Base-by-base conservation (phyloP, 345 rosid species). In the Hirschfeldia incana region DNA sequence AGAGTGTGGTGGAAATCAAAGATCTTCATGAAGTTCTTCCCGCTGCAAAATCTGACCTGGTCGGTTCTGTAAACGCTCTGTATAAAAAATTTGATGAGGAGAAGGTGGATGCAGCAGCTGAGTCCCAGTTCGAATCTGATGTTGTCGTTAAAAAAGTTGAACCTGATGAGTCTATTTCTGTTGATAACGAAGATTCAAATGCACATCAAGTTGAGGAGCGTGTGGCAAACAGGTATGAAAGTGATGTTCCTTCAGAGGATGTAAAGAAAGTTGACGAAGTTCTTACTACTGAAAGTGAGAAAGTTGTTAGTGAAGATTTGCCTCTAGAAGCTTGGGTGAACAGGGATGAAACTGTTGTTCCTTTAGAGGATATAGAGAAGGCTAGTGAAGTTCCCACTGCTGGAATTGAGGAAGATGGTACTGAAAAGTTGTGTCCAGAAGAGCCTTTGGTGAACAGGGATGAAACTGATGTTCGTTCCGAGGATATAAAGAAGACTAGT, bases 1-100 rank as follows among this genome's bases (percentile, higher is more conserved):
- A 34, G 57, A 80, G 85, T 51, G 75, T 76, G n/a, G 94, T 85
- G 71, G 88, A 87, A 49, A 72, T 91, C 70, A 89, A 89, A 85
- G 97, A 92, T 85, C 94, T 92, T 81, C 97, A 86, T 72, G 91
- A 92, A 84, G 86, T 90, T 79, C 69, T 89, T 70, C 92, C 93
- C 4, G 17, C 72, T 67, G 76, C 89, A 53, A 84, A 69, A 69
- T 89, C 85, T 10, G 94, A 85, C 58, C 75, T 85, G 37, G 82
- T 81, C 27, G 69, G 76, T 69, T 82, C 87, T 29, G 82, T 81
- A 11, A 64, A 80, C 73, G 51, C 61, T 53, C 80, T 84, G 70
- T 73, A 82, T 82, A 82, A 73, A 80, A 90, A 89, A 82, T 49
- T 84, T 26, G 86, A 87, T 67, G 91, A 88, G 71, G 90, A 87